phyloP scores from a whole-genome alignment of 2,329 filamentous ascomycete genomes.

The Knufia petricola region DNA sequence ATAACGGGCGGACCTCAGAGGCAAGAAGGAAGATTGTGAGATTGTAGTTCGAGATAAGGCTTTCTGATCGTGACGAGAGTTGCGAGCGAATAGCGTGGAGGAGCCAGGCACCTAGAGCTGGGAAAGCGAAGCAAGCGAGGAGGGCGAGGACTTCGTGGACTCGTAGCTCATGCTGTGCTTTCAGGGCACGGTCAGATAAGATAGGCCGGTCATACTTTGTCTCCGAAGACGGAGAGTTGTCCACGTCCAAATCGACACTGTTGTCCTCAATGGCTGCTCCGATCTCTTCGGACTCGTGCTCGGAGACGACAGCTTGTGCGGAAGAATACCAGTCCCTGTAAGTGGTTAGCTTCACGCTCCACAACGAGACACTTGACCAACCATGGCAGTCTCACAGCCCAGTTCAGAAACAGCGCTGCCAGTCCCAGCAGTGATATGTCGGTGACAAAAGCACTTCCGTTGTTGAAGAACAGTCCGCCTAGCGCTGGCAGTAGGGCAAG shows the following conservation, averaged over 20 bases:
- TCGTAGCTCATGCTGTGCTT: conserved; percentile 56
- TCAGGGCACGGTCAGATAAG: conserved; percentile 12
- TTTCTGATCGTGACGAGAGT: conserved; percentile 73
- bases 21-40: conserved; percentile 81
- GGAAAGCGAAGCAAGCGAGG: conserved; percentile 67
- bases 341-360: conserved; percentile 5
- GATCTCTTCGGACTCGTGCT: conserved; percentile 33
- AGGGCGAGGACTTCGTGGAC: conserved; percentile 67
- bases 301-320: conserved; percentile 51
- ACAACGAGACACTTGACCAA: conserved; percentile 30
- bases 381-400: conserved; percentile 87
- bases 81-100: conserved; percentile 72
- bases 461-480: conserved; percentile 73
- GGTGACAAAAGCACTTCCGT: conserved; percentile 73
- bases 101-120: conserved; percentile 69
- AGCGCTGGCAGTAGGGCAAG: conserved; percentile 78
- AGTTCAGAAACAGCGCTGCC: conserved; percentile 79
- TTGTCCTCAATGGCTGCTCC: conserved; percentile 15
- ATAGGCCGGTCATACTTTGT: not conserved
- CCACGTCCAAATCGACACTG: conserved; percentile 8
- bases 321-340: conserved; percentile 63
- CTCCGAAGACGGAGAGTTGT: conserved; percentile 8
- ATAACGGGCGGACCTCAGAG: conserved; percentile 72
- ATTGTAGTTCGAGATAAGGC: conserved; percentile 85
- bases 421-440: conserved; percentile 73